Evolutionary conservation across 495 filamentous ascomycete species (phyloP), one percentile per base, ranked within the genome.

Genomic region (Niebla homalea): DNA sequence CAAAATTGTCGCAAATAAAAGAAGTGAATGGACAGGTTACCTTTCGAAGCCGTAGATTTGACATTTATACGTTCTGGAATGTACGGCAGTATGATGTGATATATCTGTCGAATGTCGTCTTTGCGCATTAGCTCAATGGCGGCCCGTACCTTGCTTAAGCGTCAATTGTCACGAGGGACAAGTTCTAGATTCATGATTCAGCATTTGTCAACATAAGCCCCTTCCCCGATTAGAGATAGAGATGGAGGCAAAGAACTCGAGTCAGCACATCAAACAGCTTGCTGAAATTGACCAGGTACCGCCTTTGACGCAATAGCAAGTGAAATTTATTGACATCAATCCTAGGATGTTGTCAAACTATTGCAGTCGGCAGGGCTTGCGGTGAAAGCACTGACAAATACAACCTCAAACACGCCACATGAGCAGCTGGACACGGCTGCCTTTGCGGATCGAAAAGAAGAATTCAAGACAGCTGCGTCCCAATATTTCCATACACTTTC

Each of bases 261-360:
- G 74, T 5, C 80, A 88, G 59, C 83, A 81, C 47, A 89, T 95
- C 50, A 75, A 79, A 46, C 82, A 89, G 54, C 75, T 95, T 38
- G 80, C 74, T 57, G 74, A 80, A 16, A 83, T 90, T 45, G 85
- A 92, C 65, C 70, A 78, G 61, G 83, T 85, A 65, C 67, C 43
- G 68, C 74, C 19, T 60, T 62, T 40, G 44, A 41, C n/a, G 29
- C 1, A 11, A 37, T 11, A 15, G 36, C 20, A 23, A 38, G 23
- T 41, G 46, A 49, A 23, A 50, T 11, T 18, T 3, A 51, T 36
- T 14, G 32, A 12, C 11, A 20, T n/a, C 45, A 41, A 39, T 50
- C 25, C 22, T 32, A 78, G 74, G 70, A 79, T 61, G 67, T 82
- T 23, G 66, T 75, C 19, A 64, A 72, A 53, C 71, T 92, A 47